Evolutionary conservation across 139 green algal species (phyloP).

Genomic region (Coelastrella sp.): DNA sequence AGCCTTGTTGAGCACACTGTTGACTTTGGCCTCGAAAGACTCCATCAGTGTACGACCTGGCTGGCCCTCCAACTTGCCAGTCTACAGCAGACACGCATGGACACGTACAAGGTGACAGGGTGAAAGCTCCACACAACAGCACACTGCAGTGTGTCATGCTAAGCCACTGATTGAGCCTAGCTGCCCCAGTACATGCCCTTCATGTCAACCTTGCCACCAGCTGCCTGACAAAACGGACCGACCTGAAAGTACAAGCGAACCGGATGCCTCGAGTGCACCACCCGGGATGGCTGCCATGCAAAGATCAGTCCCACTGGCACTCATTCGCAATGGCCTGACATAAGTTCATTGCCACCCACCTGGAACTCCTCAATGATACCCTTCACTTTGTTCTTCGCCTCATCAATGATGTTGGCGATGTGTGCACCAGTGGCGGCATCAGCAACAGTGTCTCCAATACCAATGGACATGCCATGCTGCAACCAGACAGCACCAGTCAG

Average conservation of each 20-base stretch:
- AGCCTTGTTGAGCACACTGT: constrained; percentile 94
- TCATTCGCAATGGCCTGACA: not conserved
- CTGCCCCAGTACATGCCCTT: too few relatives aligned
- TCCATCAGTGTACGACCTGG: constrained; percentile 95
- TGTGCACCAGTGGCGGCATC: constrained; percentile 91
- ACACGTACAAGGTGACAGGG: not conserved
- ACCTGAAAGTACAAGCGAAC: too few relatives aligned
- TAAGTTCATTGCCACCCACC: constrained; percentile 22
- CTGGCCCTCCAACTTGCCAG: constrained; percentile 90
- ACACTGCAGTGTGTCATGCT: too few relatives aligned
- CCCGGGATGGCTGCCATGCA: not conserved
- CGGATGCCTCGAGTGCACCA: too few relatives aligned
- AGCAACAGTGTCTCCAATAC: constrained; percentile 98
- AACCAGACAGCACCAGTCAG: not conserved
- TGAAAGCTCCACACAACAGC: not conserved
- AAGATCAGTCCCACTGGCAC: not conserved
- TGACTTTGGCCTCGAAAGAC: constrained; percentile 94
- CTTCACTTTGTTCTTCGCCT: constrained; percentile 90
- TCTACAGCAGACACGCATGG: constrained; percentile 27
- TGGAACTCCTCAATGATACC: constrained; percentile 90
- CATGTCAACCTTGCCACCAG: too few relatives aligned
- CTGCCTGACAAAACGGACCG: too few relatives aligned
- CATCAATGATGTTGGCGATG: constrained; percentile 95
- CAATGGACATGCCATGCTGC: constrained; percentile 94
- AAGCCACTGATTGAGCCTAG: too few relatives aligned